These are phyloP conservation scores for Taiozyma sp. DNA, from an alignment of 1,139 yeast genomes.

Conservation along the genomic window DNA sequence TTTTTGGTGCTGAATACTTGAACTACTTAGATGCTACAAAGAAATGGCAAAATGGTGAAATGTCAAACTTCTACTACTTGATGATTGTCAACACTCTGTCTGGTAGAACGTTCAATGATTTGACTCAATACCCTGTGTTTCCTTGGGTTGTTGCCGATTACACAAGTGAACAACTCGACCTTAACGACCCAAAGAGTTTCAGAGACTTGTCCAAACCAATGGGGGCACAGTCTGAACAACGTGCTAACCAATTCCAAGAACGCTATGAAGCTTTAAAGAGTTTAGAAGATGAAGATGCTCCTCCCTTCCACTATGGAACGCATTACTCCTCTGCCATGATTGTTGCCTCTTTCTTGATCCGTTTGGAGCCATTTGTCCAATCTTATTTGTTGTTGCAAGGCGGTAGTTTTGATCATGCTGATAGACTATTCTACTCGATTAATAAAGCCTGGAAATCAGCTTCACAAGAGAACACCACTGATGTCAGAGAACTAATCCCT, in stretches of 20 bases:
- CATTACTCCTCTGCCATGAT: constrained; percentile 94
- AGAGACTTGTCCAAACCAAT: constrained; percentile 81
- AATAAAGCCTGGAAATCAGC: constrained; percentile 78
- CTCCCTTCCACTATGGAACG: constrained; percentile 88
- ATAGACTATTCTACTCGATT: constrained; percentile 68
- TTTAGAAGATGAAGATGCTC: constrained; percentile 45
- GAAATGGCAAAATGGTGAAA: constrained; percentile 70
- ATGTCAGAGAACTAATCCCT: constrained; percentile 81
- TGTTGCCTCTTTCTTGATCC: constrained; percentile 70
- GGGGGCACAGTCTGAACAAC: constrained; percentile 71
- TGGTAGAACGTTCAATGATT: constrained; percentile 81
- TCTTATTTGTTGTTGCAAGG: constrained; percentile 77
- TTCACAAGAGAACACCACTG: constrained; percentile 73
- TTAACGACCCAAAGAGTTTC: constrained; percentile 53
- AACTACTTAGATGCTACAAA: constrained; percentile 51
- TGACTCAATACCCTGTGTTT: constrained; percentile 85
- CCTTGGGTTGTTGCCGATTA: constrained; percentile 90
- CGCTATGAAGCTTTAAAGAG: constrained; percentile 64
- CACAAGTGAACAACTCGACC: constrained; percentile 57
- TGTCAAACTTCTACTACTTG: constrained; percentile 77
- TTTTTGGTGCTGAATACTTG: constrained; percentile 30
- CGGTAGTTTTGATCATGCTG: constrained; percentile 85
- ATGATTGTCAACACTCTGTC: constrained; percentile 78
- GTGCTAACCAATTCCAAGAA: constrained; percentile 62
- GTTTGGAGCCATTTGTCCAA: constrained; percentile 75